Base-by-base conservation (phyloP, 495 filamentous ascomycete genomes). In the Aspergillus nidulans region DNA sequence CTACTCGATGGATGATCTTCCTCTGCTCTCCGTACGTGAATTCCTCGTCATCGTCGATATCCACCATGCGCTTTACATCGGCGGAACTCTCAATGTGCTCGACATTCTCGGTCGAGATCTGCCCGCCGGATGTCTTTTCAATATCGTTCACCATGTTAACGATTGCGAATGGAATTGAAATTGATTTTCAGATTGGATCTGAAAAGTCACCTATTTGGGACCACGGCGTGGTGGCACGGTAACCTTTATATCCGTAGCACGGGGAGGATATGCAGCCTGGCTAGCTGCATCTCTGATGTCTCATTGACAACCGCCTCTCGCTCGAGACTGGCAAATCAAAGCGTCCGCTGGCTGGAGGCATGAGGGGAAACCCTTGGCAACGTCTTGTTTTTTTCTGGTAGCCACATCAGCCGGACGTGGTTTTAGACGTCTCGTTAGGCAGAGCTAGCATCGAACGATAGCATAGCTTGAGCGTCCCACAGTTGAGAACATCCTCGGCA, bases 1-100 rank as follows among this genome's bases (percentile, higher is more conserved):
- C 86, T 60, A 89, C 68, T 7, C 80, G 77, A 34, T 76, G 74
- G 49, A 87, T 81, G 61, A 90, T 75, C 28, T 57, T 66, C 30
- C 61, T 61, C 55, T 74, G 68, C 52, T 77, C 67, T 15, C 59
- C 59, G 1, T 59, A 60, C 1, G 65, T 66, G 39, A 69, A 73
- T 21, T 72, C 70, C 16, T 74, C 71, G 26, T 72, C 69, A 2
- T 60, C 59, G n/a, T 66, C 59, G 21, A 59, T 47, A 41, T 52
- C 54, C 10, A 39, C 40, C 16, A 26, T 30, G 12, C 2, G 30
- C 10, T 46, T 40, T 6, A 23, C 16, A 6, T 6, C 18, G 4
- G 38, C 4, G 3, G 25, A 19, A 13, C 18, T 30, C 0, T 55
- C 52, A 32, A 46, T 24, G 24, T 55, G 28, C 15, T 55, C 52